A percentile compares a stretch with the other conserved stretches of the same genome.
Evolutionary conservation across 805 yeast genomes (phyloP).

Genomic region (Sungouiella blattae): DNA sequence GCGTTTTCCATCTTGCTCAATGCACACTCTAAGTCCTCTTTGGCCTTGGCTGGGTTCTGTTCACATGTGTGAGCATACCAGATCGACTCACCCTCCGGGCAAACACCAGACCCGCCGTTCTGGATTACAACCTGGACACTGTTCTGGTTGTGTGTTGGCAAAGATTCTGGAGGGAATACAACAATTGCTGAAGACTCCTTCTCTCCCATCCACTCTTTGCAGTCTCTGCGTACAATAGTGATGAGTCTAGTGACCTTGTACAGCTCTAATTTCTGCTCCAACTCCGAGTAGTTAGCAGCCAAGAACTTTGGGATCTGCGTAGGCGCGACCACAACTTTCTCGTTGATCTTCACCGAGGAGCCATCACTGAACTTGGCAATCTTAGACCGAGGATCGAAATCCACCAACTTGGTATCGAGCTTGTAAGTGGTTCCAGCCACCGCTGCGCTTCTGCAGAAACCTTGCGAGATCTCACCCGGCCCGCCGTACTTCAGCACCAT

Average conservation of each 20-base stretch:
- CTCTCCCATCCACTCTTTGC: conserved; percentile 88
- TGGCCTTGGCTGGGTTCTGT: conserved; percentile 59
- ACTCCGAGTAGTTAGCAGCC: conserved; percentile 38
- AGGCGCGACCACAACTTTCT: conserved; percentile 75
- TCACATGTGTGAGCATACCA: conserved; percentile 88
- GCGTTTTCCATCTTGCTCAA: conserved; percentile 74
- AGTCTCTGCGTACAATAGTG: conserved; percentile 79
- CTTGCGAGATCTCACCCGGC: conserved; percentile 93
- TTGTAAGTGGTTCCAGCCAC: conserved; percentile 96
- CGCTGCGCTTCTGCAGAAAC: conserved; percentile 96
- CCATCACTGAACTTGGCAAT: conserved; percentile 76
- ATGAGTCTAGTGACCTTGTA: conserved; percentile 70
- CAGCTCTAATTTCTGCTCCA: conserved; percentile 38
- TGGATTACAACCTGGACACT: conserved; percentile 86
- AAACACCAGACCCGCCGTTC: conserved; percentile 84
- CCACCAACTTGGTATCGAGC: conserved; percentile 61
- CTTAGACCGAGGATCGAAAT: conserved; percentile 63
- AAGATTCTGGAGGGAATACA: conserved; percentile 85
- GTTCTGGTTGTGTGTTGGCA: conserved; percentile 58
- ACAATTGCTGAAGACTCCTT: conserved; percentile 83
- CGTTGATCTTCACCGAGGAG: conserved; percentile 67
- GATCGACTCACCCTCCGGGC: conserved; percentile 80
- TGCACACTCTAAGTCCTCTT: conserved; percentile 77
- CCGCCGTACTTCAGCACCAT: conserved; percentile 91
- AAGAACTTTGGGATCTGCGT: conserved; percentile 50